Base-by-base conservation (phyloP, 148 eudicot genomes). In the Hydrangea macrophylla region DNA sequence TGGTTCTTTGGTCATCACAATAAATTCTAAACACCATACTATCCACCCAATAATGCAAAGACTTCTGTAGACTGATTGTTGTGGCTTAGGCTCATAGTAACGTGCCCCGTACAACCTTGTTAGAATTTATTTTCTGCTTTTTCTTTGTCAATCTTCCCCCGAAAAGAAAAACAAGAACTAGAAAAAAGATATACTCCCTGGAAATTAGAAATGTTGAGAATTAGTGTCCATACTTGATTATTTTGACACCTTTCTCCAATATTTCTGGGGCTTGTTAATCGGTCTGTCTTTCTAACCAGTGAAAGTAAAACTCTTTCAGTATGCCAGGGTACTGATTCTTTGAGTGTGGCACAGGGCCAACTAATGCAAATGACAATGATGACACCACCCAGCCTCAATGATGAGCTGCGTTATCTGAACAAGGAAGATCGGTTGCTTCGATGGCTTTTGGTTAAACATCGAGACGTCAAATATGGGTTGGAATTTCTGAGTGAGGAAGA, bases 341-440 rank as follows among this genome's bases (percentile, higher is more conserved):
- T 31, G 18, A 27, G 24, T 31, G 26, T 58, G 31, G 5, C 62
- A 58, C 71, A 94, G 98, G 98, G 88, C 68, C 76, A 86, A 68
- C 81, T 94, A 44, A 76, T 86, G 88, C 97, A 94, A 73, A 86
- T 94, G 97, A 90, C 97, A 37, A 86, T 90, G 92, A 88, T 94
- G 98, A 82, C 97, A 24, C 90, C 96, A 11, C 98, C 98, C 59
- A 90, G 72, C 71, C 75, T 94, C 44, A 90, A 90, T 79, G 70
- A 80, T 55, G 98, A 90, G 88, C 85, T 94, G 58, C 92, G 78
- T 28, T 90, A 94, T 74, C 72, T 90, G 74, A 94, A 90, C 86
- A 90, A 88, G 76, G 98, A 94, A 77, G 98, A 94, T 73, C 84
- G 97, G 57, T 75, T 94, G 68, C 72, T 94, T 32, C 87, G 98